Evolutionary conservation across 495 filamentous ascomycete species (phyloP).

Genomic region (Aspergillus baeticus): DNA sequence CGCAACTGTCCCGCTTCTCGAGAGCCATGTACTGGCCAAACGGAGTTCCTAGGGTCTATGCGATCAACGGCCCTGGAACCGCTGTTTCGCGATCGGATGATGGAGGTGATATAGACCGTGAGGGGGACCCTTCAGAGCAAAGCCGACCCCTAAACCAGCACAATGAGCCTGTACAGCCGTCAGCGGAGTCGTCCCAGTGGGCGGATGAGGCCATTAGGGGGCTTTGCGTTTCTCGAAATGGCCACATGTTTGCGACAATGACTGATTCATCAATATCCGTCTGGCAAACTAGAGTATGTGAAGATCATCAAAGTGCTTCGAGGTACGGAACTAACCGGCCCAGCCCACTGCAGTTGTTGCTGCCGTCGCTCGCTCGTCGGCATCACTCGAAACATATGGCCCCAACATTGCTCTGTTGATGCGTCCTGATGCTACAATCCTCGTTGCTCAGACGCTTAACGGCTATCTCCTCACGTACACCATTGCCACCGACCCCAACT

Average conservation of each 20-base stretch:
- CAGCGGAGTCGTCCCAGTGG: slow-evolving; percentile 32
- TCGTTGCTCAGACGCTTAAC: slow-evolving; percentile 84
- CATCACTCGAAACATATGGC: slow-evolving; percentile 81
- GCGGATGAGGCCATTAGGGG: slow-evolving; percentile 64
- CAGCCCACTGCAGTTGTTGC: slow-evolving; percentile 85
- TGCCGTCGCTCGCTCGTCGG: slow-evolving; percentile 72
- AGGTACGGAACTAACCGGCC: slow-evolving; percentile 32
- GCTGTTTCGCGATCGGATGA: slow-evolving; percentile 40
- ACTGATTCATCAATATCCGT: slow-evolving; percentile 78
- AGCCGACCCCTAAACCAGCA: slow-evolving; percentile 9
- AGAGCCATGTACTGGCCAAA: slow-evolving; percentile 95
- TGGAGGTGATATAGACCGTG: slow-evolving; percentile 8
- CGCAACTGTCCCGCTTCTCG: slow-evolving; percentile 25
- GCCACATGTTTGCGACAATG: slow-evolving; percentile 86
- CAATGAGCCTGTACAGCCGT: slow-evolving; percentile 16
- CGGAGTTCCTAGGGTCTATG: slow-evolving; percentile 86
- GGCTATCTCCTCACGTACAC: slow-evolving; percentile 95
- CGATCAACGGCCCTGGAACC: slow-evolving; percentile 60
- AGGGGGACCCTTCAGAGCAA: slow-evolving; percentile 17
- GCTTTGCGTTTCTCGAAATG: slow-evolving; percentile 75
- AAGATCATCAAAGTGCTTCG: not conserved
- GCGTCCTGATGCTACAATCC: slow-evolving; percentile 85
- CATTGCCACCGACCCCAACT: slow-evolving; percentile 77
- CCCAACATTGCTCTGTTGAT: slow-evolving; percentile 79
- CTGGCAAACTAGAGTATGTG: slow-evolving; percentile 89